phyloP scores from a whole-genome alignment of 352 stramenopile genomes.

The Phytophthora fragariaefolia region DNA sequence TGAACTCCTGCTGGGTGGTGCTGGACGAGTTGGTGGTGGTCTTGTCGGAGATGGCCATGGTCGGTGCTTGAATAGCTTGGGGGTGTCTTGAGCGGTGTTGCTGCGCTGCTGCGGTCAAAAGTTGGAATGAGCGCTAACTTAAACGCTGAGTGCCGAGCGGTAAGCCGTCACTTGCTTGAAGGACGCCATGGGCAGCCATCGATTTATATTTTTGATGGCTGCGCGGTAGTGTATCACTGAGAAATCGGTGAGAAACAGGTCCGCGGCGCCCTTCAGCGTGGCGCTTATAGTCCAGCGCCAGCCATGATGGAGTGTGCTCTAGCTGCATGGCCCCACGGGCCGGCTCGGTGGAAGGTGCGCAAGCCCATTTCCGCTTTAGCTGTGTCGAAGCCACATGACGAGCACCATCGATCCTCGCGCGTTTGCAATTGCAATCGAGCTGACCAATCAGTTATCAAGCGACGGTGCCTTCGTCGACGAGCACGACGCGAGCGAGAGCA shows the following conservation, averaged over 20 bases:
- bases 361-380: conserved; percentile 14
- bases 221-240: conserved; percentile 25
- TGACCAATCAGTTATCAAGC: conserved; percentile 26
- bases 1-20: conserved; percentile 38
- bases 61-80: neutral
- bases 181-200: conserved; percentile 7
- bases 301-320: neutral
- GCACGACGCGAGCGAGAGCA: neutral
- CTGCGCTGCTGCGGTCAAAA: conserved; percentile 21
- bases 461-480: conserved; percentile 30
- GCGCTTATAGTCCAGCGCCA: neutral
- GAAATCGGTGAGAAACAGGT: conserved; percentile 20
- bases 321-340: too few species aligned
- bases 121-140: conserved; percentile 27
- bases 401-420: conserved; percentile 18
- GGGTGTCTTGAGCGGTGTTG: conserved; percentile 2
- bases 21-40: conserved; percentile 20
- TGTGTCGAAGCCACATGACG: conserved; percentile 9
- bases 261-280: neutral
- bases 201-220: conserved; percentile 15
- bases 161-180: conserved; percentile 1
- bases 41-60: conserved; percentile 38
- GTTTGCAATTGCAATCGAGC: conserved; percentile 23
- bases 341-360: neutral
- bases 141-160: neutral